Evolutionary conservation across 352 stramenopile species (phyloP), one percentile per base, ranked within the genome.

Genomic region (Phytophthora europaea): DNA sequence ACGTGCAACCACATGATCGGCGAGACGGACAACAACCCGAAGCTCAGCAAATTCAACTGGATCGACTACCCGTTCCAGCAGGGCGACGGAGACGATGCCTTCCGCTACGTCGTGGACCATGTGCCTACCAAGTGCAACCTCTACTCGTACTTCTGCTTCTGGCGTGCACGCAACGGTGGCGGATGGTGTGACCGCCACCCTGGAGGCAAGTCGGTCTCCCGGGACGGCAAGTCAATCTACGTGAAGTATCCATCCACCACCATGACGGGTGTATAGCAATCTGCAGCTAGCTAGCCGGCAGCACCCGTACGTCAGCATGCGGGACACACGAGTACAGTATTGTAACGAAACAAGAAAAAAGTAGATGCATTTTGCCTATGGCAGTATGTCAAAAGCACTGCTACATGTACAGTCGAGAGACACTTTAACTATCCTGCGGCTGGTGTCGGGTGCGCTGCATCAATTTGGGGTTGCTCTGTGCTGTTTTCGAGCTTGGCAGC

Each of bases 1-100:
- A 96, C 90, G 55, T 96, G 90, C 82, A 96, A 96, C 61, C 90
- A 96, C 88, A 93, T 96, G 88, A 94, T 96, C 66, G 87, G 90
- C 51, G 83, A 96, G 73, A 80, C 70, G 47, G 90, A 96, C 80
- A 96, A 94, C 70, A 96, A 96, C 68, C 67, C 79, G 26, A 78
- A 67, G 5, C 78, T 96, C 58, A 72, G 61, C 63, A 96, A 96
- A 75, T 80, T 89, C 73, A 87, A 95, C 51, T 96, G 90, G 90
- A 78, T 79, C 64, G 81, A 96, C 75, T 95, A 95, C 57, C 85
- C 89, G 45, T 93, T 94, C 74, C 76, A 95, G 51, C 75, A 83
- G 26, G 90, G 90, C 28, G 74, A 92, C 59, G 78, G 73, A 0
- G 77, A 93, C 31, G 83, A 90, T 64, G 90, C 88, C n/a, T 91